phyloP scores from a whole-genome alignment of 2,329 filamentous ascomycete genomes.

The Phaeosphaeriaceae sp. region DNA sequence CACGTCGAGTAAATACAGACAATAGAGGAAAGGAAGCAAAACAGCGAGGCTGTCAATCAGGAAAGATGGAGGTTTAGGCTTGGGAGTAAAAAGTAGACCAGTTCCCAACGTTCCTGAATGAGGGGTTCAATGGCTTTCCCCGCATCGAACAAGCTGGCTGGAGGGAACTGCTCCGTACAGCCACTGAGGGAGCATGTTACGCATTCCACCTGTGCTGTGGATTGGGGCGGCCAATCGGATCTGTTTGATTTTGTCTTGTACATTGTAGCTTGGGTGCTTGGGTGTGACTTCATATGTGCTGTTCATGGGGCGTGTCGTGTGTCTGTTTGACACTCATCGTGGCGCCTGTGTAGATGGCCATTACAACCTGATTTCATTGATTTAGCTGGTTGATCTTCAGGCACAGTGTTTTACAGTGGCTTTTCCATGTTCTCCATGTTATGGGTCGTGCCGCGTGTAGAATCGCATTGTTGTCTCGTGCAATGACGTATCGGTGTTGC shows the following conservation, averaged over 20 bases:
- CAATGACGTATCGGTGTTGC: slow-evolving; percentile 14
- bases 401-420: slow-evolving; percentile 7
- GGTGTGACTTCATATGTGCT: slow-evolving; percentile 2
- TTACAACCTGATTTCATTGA: not conserved
- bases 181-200: slow-evolving; percentile 17
- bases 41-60: slow-evolving; percentile 16
- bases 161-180: slow-evolving; percentile 10
- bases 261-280: not conserved
- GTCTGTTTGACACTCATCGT: not conserved
- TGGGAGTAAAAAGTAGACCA: slow-evolving; percentile 11
- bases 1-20: not conserved
- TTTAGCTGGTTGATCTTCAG: slow-evolving; percentile 12
- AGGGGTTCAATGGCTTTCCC: slow-evolving; percentile 32
- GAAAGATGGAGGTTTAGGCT: slow-evolving; percentile 11
- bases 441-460: slow-evolving; percentile 15
- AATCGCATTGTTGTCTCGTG: slow-evolving; percentile 10
- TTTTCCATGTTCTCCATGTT: slow-evolving; percentile 4
- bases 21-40: slow-evolving; percentile 3
- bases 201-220: slow-evolving; percentile 2
- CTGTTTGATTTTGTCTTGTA: slow-evolving; percentile 8
- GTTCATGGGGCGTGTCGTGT: slow-evolving; percentile 9
- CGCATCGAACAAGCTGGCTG: slow-evolving; percentile 29
- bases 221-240: slow-evolving; percentile 25
- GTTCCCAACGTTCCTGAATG: slow-evolving; percentile 27
- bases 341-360: no score